Percentiles rank a stretch among this genome's conserved stretches.
phyloP scores from a whole-genome alignment of 495 filamentous ascomycete species.

The Penicillium manginii region DNA sequence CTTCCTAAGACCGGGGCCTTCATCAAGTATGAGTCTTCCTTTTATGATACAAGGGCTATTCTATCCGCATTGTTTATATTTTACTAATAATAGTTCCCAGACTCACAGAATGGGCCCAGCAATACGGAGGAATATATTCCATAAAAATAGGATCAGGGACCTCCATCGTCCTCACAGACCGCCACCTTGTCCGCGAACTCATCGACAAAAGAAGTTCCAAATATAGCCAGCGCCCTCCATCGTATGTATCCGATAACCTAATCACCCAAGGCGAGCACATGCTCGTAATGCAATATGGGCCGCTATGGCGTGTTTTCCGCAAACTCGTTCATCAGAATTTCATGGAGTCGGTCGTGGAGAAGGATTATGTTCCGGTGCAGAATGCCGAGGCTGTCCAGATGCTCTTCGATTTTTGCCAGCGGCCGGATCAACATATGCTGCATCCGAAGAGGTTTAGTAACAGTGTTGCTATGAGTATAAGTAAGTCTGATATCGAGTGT shows the following conservation, averaged over 20 bases:
- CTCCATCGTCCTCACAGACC: slow-evolving; percentile 39
- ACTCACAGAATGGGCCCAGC: slow-evolving; percentile 11
- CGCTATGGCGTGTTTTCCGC: slow-evolving; percentile 43
- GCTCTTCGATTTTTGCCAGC: slow-evolving; percentile 41
- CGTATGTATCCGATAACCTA: slow-evolving; percentile 47
- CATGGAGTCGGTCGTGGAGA: slow-evolving; percentile 43
- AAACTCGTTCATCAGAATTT: slow-evolving; percentile 48
- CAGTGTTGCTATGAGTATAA: slow-evolving; percentile 44
- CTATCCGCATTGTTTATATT: too few species aligned
- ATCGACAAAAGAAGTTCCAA: slow-evolving; percentile 46
- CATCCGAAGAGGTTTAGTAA: slow-evolving; percentile 53
- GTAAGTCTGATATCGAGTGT: slow-evolving; percentile 11
- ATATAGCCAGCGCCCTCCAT: slow-evolving; percentile 50
- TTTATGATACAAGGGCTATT: too few species aligned
- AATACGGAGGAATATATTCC: slow-evolving; percentile 8
- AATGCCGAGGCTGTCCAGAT: slow-evolving; percentile 53
- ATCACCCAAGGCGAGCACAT: slow-evolving; percentile 50
- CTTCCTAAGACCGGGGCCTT: neutral
- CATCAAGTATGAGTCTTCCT: neutral
- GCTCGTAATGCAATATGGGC: slow-evolving; percentile 49
- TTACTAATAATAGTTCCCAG: neutral
- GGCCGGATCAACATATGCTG: slow-evolving; percentile 43
- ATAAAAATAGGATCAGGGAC: slow-evolving; percentile 10
- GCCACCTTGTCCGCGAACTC: slow-evolving; percentile 41
- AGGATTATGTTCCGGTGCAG: slow-evolving; percentile 40